Percentiles rank a stretch among this genome's conserved stretches.
Conservation (phyloP, 78 protist species). For the Dictyostelium firmibasis region DNA sequence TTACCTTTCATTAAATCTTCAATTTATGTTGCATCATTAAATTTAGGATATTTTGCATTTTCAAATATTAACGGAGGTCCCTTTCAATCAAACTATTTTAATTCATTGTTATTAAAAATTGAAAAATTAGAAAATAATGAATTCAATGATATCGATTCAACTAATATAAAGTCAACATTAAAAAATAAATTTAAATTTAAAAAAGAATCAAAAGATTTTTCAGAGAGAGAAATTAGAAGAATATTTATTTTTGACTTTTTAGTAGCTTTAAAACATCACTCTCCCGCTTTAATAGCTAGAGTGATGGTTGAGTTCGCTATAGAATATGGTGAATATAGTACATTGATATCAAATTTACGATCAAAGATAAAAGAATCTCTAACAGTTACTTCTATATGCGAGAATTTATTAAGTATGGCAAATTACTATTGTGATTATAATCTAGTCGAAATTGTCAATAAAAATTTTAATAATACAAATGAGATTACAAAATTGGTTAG, state of each 20-base stretch:
- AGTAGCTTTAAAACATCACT: too few relatives aligned
- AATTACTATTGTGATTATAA: not conserved
- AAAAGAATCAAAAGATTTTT: not conserved
- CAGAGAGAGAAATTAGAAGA: not conserved
- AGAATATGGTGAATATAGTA: not conserved
- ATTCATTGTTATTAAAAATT: not conserved
- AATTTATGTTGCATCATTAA: not conserved
- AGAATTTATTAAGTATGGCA: not conserved
- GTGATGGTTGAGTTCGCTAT: not conserved
- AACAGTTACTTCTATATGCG: not conserved
- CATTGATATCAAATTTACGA: not conserved
- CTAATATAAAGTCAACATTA: not conserved
- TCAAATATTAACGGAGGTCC: too few relatives aligned
- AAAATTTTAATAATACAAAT: not conserved
- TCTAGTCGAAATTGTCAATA: not conserved
- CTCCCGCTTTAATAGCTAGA: too few relatives aligned
- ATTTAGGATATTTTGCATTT: not conserved
- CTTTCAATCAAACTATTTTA: too few relatives aligned
- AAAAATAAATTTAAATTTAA: not conserved
- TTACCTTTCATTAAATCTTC: not conserved
- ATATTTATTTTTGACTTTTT: not conserved
- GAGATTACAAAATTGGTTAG: not conserved
- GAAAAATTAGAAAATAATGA: not conserved
- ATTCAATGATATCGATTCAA: not conserved
- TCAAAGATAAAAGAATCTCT: not conserved